Evolutionary conservation across 2,329 filamentous ascomycete species (phyloP), one percentile per base, ranked within the genome.

Genomic region (Neoscytalidium dimidiatum): DNA sequence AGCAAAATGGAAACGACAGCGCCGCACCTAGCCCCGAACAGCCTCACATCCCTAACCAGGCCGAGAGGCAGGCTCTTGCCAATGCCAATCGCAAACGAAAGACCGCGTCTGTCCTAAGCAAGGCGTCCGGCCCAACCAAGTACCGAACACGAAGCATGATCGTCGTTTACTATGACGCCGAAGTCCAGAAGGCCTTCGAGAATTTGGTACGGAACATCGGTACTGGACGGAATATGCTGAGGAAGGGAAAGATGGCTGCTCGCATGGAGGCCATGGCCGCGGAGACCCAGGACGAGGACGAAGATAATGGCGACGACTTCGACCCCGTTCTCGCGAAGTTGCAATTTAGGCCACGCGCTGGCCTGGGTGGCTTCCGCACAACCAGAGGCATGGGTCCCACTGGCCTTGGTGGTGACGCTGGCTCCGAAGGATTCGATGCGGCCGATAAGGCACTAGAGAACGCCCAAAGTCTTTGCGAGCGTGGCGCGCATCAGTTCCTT

Each of bases 101-200:
- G 71, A 77, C 79, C 6, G 71, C 74, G 1, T 82, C 81, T 3
- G 69, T 78, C 23, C 68, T 72, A 6, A 82, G 80, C 3, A 78
- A 73, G 19, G 68, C 71, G 7, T 79, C 78, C 6, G 78, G 76
- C 3, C 78, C 81, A 0, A 76, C 81, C 11, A 86, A 87, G 67
- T 90, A 90, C 74, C 88, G 91, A 63, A 88, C 88, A 3, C 86
- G 90, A 69, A 89, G 85, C 65, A 90, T 92, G 83, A 89, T 94
- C 52, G 89, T 95, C 44, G 91, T 97, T n/a, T 94, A 92, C 77
- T 97, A 97, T 74, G 94, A 97, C 74, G 92, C 90, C 69, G 89
- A 92, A 67, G 89, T 96, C 3, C 93, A 97, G 74, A 87, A 87
- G 58, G 88, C 90, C 43, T 92, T 97, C 69, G 93, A 96, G 71